These are phyloP conservation scores for Malassezia yamatoensis DNA, from an alignment of 1,284 basidiomycete species.

Conservation along the genomic window DNA sequence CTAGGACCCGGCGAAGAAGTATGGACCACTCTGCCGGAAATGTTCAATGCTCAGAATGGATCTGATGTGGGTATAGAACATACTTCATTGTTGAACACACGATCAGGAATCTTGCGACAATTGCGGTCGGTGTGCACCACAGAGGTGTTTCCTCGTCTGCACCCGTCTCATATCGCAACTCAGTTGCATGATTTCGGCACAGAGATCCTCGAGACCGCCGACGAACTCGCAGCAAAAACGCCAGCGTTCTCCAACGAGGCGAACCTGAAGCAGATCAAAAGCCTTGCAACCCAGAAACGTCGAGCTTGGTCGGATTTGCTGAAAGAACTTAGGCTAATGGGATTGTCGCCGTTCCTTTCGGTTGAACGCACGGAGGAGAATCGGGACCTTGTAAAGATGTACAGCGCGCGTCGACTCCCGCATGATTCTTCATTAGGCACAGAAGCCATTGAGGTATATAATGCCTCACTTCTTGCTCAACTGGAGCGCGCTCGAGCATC, in stretches of 20 bases:
- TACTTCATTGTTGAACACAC: slow-evolving; percentile 2
- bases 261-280: slow-evolving; percentile 64
- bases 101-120: slow-evolving; percentile 18
- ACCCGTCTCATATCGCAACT: slow-evolving; percentile 4
- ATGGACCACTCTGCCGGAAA: slow-evolving; percentile 13
- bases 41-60: not conserved
- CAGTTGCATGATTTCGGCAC: slow-evolving; percentile 54
- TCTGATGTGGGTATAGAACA: not conserved
- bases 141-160: slow-evolving; percentile 22
- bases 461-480: slow-evolving; percentile 60
- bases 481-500: slow-evolving; percentile 62
- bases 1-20: slow-evolving; percentile 13
- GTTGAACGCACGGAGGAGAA: slow-evolving; percentile 63
- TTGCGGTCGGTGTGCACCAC: slow-evolving; percentile 21
- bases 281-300: slow-evolving; percentile 66
- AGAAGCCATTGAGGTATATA: slow-evolving; percentile 58
- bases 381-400: slow-evolving; percentile 61
- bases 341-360: slow-evolving; percentile 52
- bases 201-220: slow-evolving; percentile 65
- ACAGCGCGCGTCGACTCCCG: slow-evolving; percentile 49
- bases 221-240: slow-evolving; percentile 52
- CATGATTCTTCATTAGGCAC: slow-evolving; percentile 23
- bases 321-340: slow-evolving; percentile 73
- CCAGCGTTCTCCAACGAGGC: slow-evolving; percentile 34
- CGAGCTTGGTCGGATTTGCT: slow-evolving; percentile 84